Conservation (phyloP, 495 filamentous ascomycete species). For the Echria macrotheca region DNA sequence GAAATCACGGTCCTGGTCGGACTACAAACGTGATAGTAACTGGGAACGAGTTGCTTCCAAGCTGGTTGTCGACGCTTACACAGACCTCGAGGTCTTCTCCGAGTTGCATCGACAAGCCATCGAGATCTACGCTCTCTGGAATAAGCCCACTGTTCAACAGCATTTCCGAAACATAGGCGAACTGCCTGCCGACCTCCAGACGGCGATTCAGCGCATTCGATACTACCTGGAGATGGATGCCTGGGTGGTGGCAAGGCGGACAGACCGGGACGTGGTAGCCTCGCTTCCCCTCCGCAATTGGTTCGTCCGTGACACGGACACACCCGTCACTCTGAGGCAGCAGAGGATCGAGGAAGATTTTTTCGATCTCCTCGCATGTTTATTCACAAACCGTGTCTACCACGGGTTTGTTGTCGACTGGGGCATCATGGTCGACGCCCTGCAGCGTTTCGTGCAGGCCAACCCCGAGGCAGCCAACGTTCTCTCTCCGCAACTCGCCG, state of each 20-base stretch:
- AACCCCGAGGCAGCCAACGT: conserved; percentile 30
- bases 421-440: conserved; percentile 30
- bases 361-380: too few relatives aligned
- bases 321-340: background rate
- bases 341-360: too few relatives aligned
- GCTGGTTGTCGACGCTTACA: conserved; percentile 10
- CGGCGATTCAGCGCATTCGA: too few relatives aligned
- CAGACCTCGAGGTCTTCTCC: conserved; percentile 11
- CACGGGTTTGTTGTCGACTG: too few relatives aligned
- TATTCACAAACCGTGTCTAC: too few relatives aligned
- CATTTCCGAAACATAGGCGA: background rate
- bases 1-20: too few relatives aligned
- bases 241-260: too few relatives aligned
- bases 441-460: conserved; percentile 38
- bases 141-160: background rate
- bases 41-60: conserved; percentile 6
- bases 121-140: background rate
- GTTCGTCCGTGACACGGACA: conserved; percentile 10
- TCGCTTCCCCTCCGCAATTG: background rate
- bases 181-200: too few relatives aligned
- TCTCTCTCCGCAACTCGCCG: conserved; percentile 34
- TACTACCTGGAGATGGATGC: too few relatives aligned
- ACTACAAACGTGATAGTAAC: background rate
- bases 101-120: conserved; percentile 14
- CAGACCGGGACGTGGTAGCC: too few relatives aligned